A percentile compares a stretch with the other conserved stretches of the same genome.
phyloP scores from a whole-genome alignment of 1,139 yeast species.

The Yamadazyma oceani region DNA sequence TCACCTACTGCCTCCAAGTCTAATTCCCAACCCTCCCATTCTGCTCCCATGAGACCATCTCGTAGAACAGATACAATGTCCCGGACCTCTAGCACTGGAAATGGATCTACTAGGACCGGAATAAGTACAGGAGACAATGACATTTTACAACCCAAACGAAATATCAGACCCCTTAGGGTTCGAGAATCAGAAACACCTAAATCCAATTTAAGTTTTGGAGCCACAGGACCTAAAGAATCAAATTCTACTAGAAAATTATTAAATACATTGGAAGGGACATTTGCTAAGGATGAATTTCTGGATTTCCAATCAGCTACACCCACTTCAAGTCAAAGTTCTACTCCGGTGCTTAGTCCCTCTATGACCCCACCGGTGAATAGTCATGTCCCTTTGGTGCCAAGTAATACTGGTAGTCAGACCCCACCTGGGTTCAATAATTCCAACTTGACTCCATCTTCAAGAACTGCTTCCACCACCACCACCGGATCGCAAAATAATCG shows the following conservation, averaged over 20 bases:
- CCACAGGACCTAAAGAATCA: conserved; percentile 7
- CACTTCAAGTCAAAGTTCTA: conserved; percentile 1
- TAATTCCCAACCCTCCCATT: conserved; percentile 8
- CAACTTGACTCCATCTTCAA: conserved; percentile 13
- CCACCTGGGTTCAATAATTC: conserved; percentile 16
- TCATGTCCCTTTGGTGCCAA: background rate
- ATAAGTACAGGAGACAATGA: background rate
- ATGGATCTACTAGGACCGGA: background rate
- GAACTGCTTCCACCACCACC: background rate
- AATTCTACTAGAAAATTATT: conserved; percentile 8
- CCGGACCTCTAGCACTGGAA: too few relatives aligned
- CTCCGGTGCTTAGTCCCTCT: conserved; percentile 4
- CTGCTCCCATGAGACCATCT: background rate
- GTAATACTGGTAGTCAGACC: conserved; percentile 3
- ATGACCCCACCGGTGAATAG: conserved; percentile 3
- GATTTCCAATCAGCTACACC: conserved; percentile 19
- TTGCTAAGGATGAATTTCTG: conserved; percentile 15
- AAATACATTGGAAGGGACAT: conserved; percentile 15
- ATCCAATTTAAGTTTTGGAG: conserved; percentile 7
- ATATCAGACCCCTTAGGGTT: conserved; percentile 11
- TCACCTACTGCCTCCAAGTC: conserved; percentile 10
- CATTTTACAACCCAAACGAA: conserved; percentile 14
- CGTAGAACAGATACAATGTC: background rate
- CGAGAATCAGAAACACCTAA: conserved; percentile 4
- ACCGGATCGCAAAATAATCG: background rate